Base-by-base conservation (phyloP, 106 monocot species). In the Iris macrosiphon region DNA sequence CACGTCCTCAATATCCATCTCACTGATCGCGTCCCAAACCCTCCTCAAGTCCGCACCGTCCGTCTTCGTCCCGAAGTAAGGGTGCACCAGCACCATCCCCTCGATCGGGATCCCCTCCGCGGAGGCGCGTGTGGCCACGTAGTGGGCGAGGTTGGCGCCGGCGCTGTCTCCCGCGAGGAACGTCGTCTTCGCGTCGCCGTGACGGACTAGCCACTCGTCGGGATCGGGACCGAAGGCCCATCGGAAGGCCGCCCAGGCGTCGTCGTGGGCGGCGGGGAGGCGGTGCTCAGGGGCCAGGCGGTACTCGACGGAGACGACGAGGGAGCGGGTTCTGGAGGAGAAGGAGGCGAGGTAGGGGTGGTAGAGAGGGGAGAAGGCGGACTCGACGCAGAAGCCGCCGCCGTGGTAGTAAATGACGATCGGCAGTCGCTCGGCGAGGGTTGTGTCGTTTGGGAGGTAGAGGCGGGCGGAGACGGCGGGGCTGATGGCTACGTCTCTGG, bases 271-370 rank as follows among this genome's bases (percentile, higher is more conserved):
- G 35, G 61, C 68, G 6, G 74, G 74, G 55, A 21, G 56, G 18
- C 11, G 57, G 64, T 76, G 64, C 60, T 71, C 71, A 14, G 71
- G 70, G 39, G 71, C 76, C 29, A 49, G 62, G 49, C 62, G 50
- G 49, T 62, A 62, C 6, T 62, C 49, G 49, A 62, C 62, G n/a
- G 62, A 62, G 27, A 62, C 39, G n/a, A 17, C 43, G 25, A 66
- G 31, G 44, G 45, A 2, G 25, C 23, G 39, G 33, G 65, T 32
- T 31, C 13, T 12, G 9, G 55, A 44, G 21, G n/a, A n/a, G 32
- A 66, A 55, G 24, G 65, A 23, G 25, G 55, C 55, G 45, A 66
- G 55, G 65, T 42, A 17, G 31, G 31, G 13, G 22, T 66, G 65
- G 55, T 66, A 55, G 20, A 0, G 8, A 3, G 55, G 30, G 16